phyloP scores from a whole-genome alignment of 805 yeast species.

The Ogataea zsoltii region DNA sequence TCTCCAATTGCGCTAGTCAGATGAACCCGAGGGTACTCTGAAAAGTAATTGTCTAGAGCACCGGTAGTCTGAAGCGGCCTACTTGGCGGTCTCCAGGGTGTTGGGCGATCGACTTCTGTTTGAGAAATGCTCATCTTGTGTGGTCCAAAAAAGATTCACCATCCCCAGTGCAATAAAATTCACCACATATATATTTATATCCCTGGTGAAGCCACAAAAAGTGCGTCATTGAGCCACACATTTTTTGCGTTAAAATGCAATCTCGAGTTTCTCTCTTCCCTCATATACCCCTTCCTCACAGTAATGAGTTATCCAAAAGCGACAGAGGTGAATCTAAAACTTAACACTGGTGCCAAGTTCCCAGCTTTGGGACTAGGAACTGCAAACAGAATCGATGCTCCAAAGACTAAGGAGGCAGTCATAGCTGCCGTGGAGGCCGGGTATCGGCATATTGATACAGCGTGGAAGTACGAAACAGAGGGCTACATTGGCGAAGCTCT shows the following conservation, averaged over 20 bases:
- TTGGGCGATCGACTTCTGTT: too few species aligned
- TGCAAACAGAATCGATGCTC: constrained; percentile 10
- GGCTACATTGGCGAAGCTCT: constrained; percentile 43
- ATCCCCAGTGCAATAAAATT: too few species aligned
- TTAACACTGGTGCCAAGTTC: constrained; percentile 21
- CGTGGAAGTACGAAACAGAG: constrained; percentile 42
- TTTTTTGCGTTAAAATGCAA: too few species aligned
- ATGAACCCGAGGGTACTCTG: neutral
- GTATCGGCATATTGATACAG: constrained; percentile 44
- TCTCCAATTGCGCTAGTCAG: neutral
- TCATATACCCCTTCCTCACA: too few species aligned
- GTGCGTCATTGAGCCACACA: too few species aligned
- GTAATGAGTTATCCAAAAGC: neutral
- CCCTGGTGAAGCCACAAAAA: too few species aligned
- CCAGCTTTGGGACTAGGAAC: constrained; percentile 28
- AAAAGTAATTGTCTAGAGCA: neutral
- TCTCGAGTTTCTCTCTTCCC: too few species aligned
- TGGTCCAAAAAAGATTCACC: too few species aligned
- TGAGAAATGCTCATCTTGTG: too few species aligned
- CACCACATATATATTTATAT: too few species aligned
- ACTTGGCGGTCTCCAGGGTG: neutral
- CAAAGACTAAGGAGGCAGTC: constrained; percentile 15
- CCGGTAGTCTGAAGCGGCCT: neutral
- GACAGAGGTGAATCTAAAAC: neutral
- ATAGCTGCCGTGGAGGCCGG: constrained; percentile 30